Base-by-base conservation (phyloP, 1,284 basidiomycete species). In the Sanghuangporus weigelae region DNA sequence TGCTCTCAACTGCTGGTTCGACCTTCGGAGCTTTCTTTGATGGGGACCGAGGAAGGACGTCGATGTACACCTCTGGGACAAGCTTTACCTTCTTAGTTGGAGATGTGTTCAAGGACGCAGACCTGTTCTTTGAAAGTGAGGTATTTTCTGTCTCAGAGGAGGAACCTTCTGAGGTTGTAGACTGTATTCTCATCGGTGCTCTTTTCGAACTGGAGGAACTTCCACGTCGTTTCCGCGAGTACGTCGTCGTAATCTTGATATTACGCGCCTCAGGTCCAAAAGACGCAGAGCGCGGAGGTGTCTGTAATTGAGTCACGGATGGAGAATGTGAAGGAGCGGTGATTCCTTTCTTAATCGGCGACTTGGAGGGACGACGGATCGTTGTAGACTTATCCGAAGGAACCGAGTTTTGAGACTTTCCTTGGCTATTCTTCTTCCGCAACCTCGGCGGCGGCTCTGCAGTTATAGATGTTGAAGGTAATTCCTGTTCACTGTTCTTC, bases 281-380 rank as follows among this genome's bases (percentile, higher is more conserved):
- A 19, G 71, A 69, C 5, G 68, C 67, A 16, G 71, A 71, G 31
- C 67, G 69, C 1, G 71, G 71, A 10, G 71, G 71, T 0, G 71
- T 73, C 19, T 70, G 64, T 0, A 71, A 56, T 54, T 71, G 71
- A 40, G 67, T 39, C 19, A 46, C 38, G n/a, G 54, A 16, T 11
- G 51, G 54, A 21, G 39, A 21, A 7, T 19, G 49, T 7, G 53
- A 14, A 38, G 19, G 31, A n/a, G 36, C 16, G 1, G 11, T 11
- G 16, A 36, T 42, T n/a, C 21, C 38, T 35, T 50, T 59, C 44
- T 38, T 38, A 44, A 7, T 5, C 2, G 60, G 19, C 31, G 54
- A 7, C 21, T 57, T 26, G 3, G 36, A 19, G n/a, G 35, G 46
- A 5, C 14, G 49, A 11, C 38, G 38, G 38, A 8, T 14, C 19